Conservation (phyloP, 2,329 filamentous ascomycete genomes). For the Berkeleyomyces rouxiae region DNA sequence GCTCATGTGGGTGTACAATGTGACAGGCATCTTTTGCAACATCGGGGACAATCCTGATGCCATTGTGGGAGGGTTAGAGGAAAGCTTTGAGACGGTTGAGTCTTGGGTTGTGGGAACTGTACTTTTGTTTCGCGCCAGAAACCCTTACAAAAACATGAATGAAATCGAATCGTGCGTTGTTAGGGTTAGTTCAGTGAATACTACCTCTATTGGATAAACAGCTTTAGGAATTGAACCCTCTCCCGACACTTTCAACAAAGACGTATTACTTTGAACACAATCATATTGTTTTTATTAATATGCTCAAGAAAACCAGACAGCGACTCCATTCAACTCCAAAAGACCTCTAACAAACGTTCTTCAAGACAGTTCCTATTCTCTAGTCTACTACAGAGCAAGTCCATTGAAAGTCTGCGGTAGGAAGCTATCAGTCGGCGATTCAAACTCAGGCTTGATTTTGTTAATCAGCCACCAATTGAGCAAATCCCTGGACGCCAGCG, state of each 20-base stretch:
- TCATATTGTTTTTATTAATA: too few species aligned
- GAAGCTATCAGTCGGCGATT: not conserved
- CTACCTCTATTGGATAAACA: too few species aligned
- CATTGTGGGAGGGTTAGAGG: constrained; percentile 21
- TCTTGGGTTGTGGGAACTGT: constrained; percentile 23
- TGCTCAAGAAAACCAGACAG: too few species aligned
- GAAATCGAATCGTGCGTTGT: too few species aligned
- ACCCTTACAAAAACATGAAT: not conserved
- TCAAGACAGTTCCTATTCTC: too few species aligned
- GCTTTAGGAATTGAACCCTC: too few species aligned
- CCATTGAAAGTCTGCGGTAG: not conserved
- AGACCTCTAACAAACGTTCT: not conserved
- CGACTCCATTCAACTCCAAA: not conserved
- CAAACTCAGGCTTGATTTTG: not conserved
- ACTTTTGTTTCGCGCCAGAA: constrained; percentile 21
- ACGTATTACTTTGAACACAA: too few species aligned
- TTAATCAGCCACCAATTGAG: constrained; percentile 23
- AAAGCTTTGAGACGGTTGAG: constrained; percentile 25
- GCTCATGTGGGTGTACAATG: constrained; percentile 22
- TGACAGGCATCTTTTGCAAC: constrained; percentile 24
- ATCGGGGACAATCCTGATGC: constrained; percentile 22
- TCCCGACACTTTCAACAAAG: too few species aligned
- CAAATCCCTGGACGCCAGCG: constrained; percentile 27
- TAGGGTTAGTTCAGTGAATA: too few species aligned
- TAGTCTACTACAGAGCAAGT: not conserved